Evolutionary conservation across 2,329 filamentous ascomycete species (phyloP).

Genomic region (Aspergillus sp.): DNA sequence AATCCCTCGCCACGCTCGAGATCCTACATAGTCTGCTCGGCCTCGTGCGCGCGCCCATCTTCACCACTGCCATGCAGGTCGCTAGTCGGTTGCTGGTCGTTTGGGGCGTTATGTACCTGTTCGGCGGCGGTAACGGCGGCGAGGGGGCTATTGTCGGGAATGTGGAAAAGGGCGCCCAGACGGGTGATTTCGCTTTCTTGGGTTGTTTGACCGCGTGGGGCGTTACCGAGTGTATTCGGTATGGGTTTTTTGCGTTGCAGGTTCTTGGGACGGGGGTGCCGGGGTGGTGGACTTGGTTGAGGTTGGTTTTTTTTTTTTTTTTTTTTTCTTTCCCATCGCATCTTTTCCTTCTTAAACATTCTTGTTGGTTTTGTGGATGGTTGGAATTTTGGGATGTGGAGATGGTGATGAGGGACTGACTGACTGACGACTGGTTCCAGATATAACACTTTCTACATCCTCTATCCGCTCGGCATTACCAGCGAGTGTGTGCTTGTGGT

Average conservation of each 20-base stretch:
- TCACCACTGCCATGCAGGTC: constrained; percentile 90
- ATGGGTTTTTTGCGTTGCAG: constrained; percentile 82
- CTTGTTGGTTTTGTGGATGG: too few species aligned
- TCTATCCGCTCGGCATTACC: constrained; percentile 88
- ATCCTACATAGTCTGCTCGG: constrained; percentile 77
- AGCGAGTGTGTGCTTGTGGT: constrained; percentile 84
- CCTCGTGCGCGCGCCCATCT: constrained; percentile 78
- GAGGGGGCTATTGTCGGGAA: constrained; percentile 28
- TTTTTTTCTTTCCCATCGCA: not conserved
- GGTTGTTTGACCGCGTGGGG: constrained; percentile 75
- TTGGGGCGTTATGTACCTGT: constrained; percentile 76
- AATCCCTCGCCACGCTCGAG: constrained; percentile 81
- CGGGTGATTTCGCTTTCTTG: constrained; percentile 44
- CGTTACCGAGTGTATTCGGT: constrained; percentile 87
- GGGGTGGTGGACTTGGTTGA: constrained; percentile 64
- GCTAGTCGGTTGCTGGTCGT: constrained; percentile 82
- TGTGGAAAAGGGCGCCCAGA: constrained; percentile 15
- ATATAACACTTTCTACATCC: constrained; percentile 86
- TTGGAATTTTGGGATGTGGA: not conserved
- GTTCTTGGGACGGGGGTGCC: constrained; percentile 59
- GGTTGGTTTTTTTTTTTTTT: constrained; percentile 18
- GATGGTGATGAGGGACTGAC: not conserved
- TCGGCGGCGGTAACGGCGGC: constrained; percentile 61
- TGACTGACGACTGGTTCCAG: constrained; percentile 20
- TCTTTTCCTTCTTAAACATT: not conserved